Evolutionary conservation across 2,329 filamentous ascomycete genomes (phyloP), one percentile per base, ranked within the genome.

Genomic region (Epichloe baconii): DNA sequence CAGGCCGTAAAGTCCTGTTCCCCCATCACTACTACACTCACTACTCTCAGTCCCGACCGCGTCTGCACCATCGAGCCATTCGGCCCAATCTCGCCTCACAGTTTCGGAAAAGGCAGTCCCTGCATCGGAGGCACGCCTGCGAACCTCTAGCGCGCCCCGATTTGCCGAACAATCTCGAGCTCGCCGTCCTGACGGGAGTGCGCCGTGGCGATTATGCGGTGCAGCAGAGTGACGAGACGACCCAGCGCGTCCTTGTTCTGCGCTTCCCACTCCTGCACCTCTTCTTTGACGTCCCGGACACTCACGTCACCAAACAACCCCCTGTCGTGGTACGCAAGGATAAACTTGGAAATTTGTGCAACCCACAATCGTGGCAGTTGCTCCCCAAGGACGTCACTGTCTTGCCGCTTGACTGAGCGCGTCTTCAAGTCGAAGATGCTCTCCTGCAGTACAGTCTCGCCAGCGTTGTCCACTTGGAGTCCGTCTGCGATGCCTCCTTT

Each of bases 341-440:
- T 57, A 40, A 74, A 66, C 7, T 64, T 66, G 1, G 64, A 58
- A 4, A 68, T 62, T 50, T 70, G 71, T 0, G 63, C 52, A 1
- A 69, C 52, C 71, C 71, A 75, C 8, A 74, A 58, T 0, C 69
- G 69, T 4, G 68, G 69, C 10, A 74, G 56, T 43, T 73, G 66
- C 4, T 65, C 56, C 11, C 53, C 61, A 3, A 43, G 14, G 0
- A 71, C 53, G 17, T 61, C 59, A 46, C 67, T 61, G 2, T 59
- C 58, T n/a, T 49, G n/a, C n/a, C 56, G 57, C 31, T 37, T 45
- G 5, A 56, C 50, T 19, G 61, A 66, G 26, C 72, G 67, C 0
- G 72, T 74, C 58, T 74, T 74, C 53, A 74, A 60, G 36, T 74
- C 71, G 45, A 74, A 71, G 14, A 73, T 41, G 2, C 55, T 51